Evolutionary conservation across 805 yeast genomes (phyloP).

Genomic region (Candida peoriensis): DNA sequence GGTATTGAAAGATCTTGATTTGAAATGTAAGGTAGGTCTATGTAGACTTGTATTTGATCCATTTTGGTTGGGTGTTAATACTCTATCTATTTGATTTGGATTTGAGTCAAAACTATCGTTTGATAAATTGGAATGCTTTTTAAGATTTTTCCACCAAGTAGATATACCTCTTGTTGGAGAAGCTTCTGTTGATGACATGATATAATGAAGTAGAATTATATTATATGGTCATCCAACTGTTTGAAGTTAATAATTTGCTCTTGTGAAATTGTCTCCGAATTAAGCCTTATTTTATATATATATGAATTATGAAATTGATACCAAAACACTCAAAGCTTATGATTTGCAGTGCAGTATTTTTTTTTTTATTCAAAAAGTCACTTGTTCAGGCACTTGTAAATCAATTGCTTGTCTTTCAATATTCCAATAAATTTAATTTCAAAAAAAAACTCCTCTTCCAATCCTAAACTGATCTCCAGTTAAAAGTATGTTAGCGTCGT

Average conservation of each 20-base stretch:
- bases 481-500: too few species aligned
- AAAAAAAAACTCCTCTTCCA: too few species aligned
- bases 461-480: too few species aligned
- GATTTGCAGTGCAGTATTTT: too few species aligned
- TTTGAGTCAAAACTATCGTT: conserved; percentile 16
- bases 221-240: too few species aligned
- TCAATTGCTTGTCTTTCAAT: too few species aligned
- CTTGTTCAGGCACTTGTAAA: too few species aligned
- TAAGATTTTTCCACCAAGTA: conserved; percentile 38
- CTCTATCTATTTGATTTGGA: conserved; percentile 11
- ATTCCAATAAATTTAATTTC: too few species aligned
- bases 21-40: conserved; percentile 31
- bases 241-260: neutral
- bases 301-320: too few species aligned
- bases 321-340: too few species aligned
- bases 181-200: conserved; percentile 20
- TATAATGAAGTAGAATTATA: neutral
- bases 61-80: conserved; percentile 10
- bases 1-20: conserved; percentile 29
- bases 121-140: conserved; percentile 20
- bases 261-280: neutral
- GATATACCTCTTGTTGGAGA: conserved; percentile 32
- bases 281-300: too few species aligned
- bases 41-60: conserved; percentile 9
- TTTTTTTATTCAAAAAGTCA: too few species aligned